These are phyloP conservation scores for Candida corydali DNA, from an alignment of 805 yeast species.

Conservation along the genomic window DNA sequence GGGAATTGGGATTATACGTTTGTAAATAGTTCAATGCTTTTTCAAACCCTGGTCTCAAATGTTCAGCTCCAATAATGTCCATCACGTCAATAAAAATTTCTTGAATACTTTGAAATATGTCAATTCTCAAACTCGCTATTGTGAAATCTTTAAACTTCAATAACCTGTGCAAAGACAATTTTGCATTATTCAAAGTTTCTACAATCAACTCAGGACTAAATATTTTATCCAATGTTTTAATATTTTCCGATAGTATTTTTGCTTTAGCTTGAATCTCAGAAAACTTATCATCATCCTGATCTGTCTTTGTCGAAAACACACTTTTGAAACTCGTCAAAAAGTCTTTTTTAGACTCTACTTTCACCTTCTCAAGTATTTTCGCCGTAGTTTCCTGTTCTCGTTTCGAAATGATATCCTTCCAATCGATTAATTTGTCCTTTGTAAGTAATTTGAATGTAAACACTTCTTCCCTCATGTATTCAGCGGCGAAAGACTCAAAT, in stretches of 20 bases:
- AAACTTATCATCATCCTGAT: constrained; percentile 20
- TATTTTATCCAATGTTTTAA: constrained; percentile 70
- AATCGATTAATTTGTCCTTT: constrained; percentile 21
- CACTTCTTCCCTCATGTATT: constrained; percentile 36
- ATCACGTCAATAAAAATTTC: constrained; percentile 68
- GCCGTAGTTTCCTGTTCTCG: constrained; percentile 48
- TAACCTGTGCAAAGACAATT: constrained; percentile 57
- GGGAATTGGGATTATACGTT: constrained; percentile 59
- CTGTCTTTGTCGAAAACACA: constrained; percentile 43
- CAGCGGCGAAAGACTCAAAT: constrained; percentile 37
- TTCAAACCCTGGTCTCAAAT: constrained; percentile 79
- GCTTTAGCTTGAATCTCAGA: constrained; percentile 78
- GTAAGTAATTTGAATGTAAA: constrained; percentile 22
- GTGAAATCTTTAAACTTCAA: constrained; percentile 31
- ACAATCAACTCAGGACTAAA: constrained; percentile 80
- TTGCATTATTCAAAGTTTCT: constrained; percentile 64
- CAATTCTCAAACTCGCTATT: constrained; percentile 29
- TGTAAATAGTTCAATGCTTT: constrained; percentile 70
- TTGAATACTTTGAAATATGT: constrained; percentile 40
- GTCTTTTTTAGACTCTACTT: constrained; percentile 49
- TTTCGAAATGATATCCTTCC: constrained; percentile 34
- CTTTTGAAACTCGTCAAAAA: constrained; percentile 62
- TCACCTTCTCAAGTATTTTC: constrained; percentile 46
- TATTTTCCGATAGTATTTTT: constrained; percentile 68
- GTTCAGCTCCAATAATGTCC: constrained; percentile 61